These are phyloP conservation scores for Extremus antarcticus DNA, from an alignment of 495 filamentous ascomycete species.

Conservation along the genomic window DNA sequence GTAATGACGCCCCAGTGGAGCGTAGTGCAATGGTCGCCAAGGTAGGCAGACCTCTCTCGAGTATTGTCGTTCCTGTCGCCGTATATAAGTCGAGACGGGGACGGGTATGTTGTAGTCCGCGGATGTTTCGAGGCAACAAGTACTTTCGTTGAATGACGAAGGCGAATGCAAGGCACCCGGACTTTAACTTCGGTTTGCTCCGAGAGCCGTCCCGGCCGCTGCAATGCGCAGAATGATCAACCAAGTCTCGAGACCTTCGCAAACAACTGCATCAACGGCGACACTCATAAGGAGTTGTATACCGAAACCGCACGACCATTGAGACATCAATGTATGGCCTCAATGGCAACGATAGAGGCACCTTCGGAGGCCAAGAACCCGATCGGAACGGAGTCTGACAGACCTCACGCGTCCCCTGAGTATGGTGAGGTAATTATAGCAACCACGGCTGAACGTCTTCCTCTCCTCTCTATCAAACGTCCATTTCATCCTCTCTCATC, in stretches of 20 bases:
- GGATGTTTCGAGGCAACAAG: no score
- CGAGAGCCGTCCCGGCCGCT: background rate
- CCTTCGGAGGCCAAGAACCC: no score
- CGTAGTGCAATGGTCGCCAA: background rate
- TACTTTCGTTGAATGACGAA: no score
- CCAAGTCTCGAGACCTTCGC: no score
- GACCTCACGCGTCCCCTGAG: background rate
- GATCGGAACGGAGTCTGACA: background rate
- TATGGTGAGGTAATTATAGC: background rate
- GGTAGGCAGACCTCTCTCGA: background rate
- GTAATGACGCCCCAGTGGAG: background rate
- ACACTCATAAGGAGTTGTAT: no score
- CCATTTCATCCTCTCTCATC: background rate
- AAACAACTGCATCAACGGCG: no score
- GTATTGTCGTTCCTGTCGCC: background rate
- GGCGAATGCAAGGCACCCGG: background rate
- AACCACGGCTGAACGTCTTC: background rate
- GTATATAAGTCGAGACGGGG: background rate
- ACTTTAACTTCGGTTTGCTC: background rate
- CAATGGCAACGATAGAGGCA: no score
- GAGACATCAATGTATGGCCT: no score
- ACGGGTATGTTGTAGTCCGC: no score
- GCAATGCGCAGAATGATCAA: no score
- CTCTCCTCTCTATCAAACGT: background rate
- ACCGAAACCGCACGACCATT: no score